Conservation (phyloP, 2,329 filamentous ascomycete genomes). For the Trichoderma aggressivum region DNA sequence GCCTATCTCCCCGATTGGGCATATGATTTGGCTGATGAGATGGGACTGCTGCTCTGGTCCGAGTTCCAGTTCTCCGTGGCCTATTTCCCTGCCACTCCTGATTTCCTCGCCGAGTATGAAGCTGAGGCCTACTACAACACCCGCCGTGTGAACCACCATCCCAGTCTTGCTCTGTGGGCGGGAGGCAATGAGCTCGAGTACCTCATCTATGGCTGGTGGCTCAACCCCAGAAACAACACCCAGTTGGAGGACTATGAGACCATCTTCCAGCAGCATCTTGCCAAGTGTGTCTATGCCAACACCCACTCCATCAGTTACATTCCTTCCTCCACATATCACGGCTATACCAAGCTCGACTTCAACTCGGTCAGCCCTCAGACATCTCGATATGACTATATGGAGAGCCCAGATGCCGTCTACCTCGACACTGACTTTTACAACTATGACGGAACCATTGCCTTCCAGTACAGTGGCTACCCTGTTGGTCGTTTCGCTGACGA, state of each 20-base stretch:
- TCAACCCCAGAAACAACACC: constrained; percentile 39
- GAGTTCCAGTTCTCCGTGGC: constrained; percentile 62
- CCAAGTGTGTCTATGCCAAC: constrained; percentile 56
- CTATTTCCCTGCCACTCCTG: constrained; percentile 52
- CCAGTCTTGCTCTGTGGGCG: constrained; percentile 51
- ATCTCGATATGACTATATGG: constrained; percentile 54
- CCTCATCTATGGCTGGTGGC: constrained; percentile 40
- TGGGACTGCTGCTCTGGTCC: constrained; percentile 59
- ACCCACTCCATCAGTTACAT: constrained; percentile 59
- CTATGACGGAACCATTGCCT: constrained; percentile 50
- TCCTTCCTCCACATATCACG: constrained; percentile 59
- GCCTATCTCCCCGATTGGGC: constrained; percentile 60
- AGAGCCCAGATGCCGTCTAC: constrained; percentile 50
- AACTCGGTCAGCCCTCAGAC: constrained; percentile 53
- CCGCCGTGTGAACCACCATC: constrained; percentile 58
- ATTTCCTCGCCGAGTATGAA: constrained; percentile 53
- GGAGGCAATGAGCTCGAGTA: constrained; percentile 60
- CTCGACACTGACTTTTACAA: constrained; percentile 61
- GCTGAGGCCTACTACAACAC: constrained; percentile 58
- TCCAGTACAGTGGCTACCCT: constrained; percentile 52
- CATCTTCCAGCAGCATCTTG: constrained; percentile 53
- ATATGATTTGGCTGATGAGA: constrained; percentile 60
- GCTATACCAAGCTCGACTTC: constrained; percentile 47
- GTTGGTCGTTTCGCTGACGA: constrained; percentile 60
- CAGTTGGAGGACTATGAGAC: constrained; percentile 50